Evolutionary conservation across 768 basidiomycete genomes (phyloP).

Genomic region (Suillus plorans): DNA sequence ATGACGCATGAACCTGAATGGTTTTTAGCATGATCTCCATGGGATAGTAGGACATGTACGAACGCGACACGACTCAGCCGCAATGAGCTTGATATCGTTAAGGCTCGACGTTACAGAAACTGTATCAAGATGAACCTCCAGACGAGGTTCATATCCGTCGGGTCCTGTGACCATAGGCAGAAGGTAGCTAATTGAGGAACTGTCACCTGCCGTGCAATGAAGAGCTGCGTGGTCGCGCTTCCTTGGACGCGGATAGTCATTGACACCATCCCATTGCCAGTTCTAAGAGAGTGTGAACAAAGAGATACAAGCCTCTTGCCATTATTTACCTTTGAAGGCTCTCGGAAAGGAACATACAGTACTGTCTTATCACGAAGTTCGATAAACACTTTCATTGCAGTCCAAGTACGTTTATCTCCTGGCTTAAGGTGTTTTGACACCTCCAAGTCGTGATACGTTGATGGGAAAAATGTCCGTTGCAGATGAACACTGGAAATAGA

Average conservation of each 20-base stretch:
- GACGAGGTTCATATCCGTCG: conserved; percentile 72
- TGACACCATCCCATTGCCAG: conserved; percentile 86
- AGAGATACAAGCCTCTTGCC: background rate
- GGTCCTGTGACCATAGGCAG: conserved; percentile 77
- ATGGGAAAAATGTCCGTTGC: conserved; percentile 82
- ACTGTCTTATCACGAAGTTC: conserved; percentile 78
- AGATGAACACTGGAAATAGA: conserved; percentile 56
- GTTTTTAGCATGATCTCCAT: conserved; percentile 8
- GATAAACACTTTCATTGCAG: conserved; percentile 75
- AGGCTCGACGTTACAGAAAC: conserved; percentile 80
- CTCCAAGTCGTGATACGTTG: conserved; percentile 64
- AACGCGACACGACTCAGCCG: conserved; percentile 79
- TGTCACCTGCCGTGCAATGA: conserved; percentile 71
- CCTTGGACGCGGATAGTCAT: conserved; percentile 47
- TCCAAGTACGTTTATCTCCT: conserved; percentile 84
- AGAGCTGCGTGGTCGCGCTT: conserved; percentile 71
- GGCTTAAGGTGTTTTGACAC: conserved; percentile 59
- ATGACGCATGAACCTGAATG: conserved; percentile 60
- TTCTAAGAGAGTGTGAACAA: conserved; percentile 46
- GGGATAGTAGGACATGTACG: conserved; percentile 16
- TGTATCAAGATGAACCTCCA: conserved; percentile 83
- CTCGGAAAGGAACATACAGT: conserved; percentile 86
- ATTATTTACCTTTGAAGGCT: conserved; percentile 73
- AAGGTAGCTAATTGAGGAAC: conserved; percentile 82
- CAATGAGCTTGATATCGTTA: conserved; percentile 80